phyloP scores from a whole-genome alignment of 192 early-diverging fungal species.

The Umbelopsis ramanniana region DNA sequence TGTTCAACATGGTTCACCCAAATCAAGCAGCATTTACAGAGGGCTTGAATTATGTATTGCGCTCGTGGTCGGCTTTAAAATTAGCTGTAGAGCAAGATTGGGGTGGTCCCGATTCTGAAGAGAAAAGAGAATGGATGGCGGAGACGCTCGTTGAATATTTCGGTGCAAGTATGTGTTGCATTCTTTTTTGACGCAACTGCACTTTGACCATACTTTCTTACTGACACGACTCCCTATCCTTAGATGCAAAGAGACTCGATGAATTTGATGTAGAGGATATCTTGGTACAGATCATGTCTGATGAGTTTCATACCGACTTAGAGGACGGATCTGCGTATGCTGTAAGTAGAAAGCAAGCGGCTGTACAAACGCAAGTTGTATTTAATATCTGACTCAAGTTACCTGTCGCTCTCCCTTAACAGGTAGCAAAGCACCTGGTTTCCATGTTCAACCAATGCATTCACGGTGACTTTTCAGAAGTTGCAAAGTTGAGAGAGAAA shows the following conservation, averaged over 20 bases:
- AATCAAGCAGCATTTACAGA: conserved; percentile 60
- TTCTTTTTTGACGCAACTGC: too few species aligned
- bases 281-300: conserved; percentile 57
- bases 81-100: conserved; percentile 73
- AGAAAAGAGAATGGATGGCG: conserved; percentile 73
- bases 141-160: conserved; percentile 69
- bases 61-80: conserved; percentile 73
- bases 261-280: conserved; percentile 59
- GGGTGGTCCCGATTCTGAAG: conserved; percentile 67
- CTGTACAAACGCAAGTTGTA: not conserved
- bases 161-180: conserved; percentile 50
- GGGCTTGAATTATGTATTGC: conserved; percentile 64
- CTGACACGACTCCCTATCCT: not conserved
- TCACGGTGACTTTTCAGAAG: conserved; percentile 44
- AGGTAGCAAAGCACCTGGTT: conserved; percentile 49
- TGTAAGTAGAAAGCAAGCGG: conserved; percentile 22
- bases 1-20: conserved; percentile 39
- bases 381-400: not conserved
- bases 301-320: conserved; percentile 57
- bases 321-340: conserved; percentile 63
- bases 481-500: conserved; percentile 32
- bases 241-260: conserved; percentile 58
- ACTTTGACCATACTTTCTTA: not conserved
- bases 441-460: conserved; percentile 50
- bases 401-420: not conserved